Evolutionary conservation across 1,284 basidiomycete species (phyloP), one percentile per base, ranked within the genome.

Genomic region (Puccinia polysora): DNA sequence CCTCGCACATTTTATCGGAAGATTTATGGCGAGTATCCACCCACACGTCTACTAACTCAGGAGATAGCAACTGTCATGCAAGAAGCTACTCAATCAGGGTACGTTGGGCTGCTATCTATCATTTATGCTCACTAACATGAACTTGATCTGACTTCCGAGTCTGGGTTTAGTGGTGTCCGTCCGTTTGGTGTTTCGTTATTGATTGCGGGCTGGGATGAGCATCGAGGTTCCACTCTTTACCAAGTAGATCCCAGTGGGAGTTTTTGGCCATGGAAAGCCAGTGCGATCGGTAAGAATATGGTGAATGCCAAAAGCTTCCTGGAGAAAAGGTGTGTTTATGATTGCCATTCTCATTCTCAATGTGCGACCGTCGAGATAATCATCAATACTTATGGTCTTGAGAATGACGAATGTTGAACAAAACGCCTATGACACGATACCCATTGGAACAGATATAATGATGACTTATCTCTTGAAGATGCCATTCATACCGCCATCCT

Each of bases 221-320:
- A 89, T 79, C 87, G 92, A 23, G 95, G 95, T 18, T 91, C 93
- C 75, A 89, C 87, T 43, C 84, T 98, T 74, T 98, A 96, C 82
- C 96, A 99, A 81, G 95, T 99, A 68, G 96, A 99, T 82, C 96
- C 96, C 20, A 96, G 92, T 56, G 96, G 96, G 56, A 93, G 91
- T 58, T 99, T 92, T 82, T 97, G 94, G 94, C 94, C 96, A 63
- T 99, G 96, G 96, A 99, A 98, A 81, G 96, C 96, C 14, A 95
- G 91, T 79, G 96, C 96, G 15, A 98, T 98, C 78, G 96, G 96
- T 47, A 98, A 98, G 84, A 98, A 98, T 82, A 97, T 97, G 91
- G 88, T 93, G 68, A 99, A 98, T 79, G 96, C 94, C 65, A 98
- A 98, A 82, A 97, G 96, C 1, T 98, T 98, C 82, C 82, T 99